Evolutionary conservation across 2,329 filamentous ascomycete genomes (phyloP).

Genomic region (Grosmannia clavigera): DNA sequence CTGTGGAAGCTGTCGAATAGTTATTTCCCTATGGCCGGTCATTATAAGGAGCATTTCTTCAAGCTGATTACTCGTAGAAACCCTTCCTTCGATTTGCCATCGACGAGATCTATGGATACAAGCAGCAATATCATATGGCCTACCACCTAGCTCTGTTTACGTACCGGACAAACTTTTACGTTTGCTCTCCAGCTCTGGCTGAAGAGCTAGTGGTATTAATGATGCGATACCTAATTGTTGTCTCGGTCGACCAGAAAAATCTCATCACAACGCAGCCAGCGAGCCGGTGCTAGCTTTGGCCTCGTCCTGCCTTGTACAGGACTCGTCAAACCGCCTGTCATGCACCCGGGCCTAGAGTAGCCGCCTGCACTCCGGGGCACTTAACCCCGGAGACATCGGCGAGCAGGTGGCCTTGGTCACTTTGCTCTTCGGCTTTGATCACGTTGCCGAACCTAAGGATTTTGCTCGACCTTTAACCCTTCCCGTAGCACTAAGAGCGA

Average conservation of each 20-base stretch:
- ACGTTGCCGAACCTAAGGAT: background rate
- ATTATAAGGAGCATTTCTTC: background rate
- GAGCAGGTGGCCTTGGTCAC: conserved; percentile 2
- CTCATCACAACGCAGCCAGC: conserved; percentile 1
- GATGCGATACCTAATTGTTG: background rate
- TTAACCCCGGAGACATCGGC: background rate
- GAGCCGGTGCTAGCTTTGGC: conserved; percentile 2
- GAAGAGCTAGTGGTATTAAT: background rate
- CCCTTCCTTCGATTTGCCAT: background rate
- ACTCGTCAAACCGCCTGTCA: background rate
- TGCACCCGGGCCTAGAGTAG: background rate
- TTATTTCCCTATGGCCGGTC: conserved; percentile 1
- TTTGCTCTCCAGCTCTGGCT: background rate
- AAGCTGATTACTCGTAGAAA: background rate
- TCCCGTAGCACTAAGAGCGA: background rate
- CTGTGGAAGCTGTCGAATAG: background rate
- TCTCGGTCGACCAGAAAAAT: background rate
- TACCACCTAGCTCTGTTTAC: background rate
- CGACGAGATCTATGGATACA: background rate
- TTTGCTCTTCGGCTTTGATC: background rate
- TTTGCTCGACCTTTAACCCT: background rate
- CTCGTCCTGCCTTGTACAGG: conserved; percentile 1
- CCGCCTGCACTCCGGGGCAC: background rate
- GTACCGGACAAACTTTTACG: conserved; percentile 1
- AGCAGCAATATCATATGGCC: background rate